A percentile compares a stretch with the other conserved stretches of the same genome.
Conservation (phyloP, 2,329 filamentous ascomycete genomes). For the Xylaria sp. region DNA sequence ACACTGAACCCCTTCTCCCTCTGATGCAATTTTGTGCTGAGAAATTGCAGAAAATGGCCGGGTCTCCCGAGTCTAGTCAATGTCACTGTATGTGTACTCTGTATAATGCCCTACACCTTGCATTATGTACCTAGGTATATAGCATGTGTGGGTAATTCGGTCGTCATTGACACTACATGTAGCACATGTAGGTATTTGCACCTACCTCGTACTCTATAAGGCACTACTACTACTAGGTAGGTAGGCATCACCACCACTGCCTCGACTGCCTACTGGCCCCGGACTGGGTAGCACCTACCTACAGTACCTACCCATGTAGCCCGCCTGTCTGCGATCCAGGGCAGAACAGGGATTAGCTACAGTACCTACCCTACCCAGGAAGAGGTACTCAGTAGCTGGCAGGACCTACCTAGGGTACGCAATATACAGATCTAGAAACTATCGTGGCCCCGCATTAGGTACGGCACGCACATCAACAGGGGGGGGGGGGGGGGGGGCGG, state of each 20-base stretch:
- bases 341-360: conserved; percentile 1
- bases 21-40: conserved; percentile 5
- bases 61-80: neutral
- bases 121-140: no score
- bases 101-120: neutral
- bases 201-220: conserved; percentile 19
- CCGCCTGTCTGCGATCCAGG: conserved; percentile 20
- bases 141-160: conserved; percentile 16
- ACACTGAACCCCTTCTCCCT: neutral
- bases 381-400: neutral
- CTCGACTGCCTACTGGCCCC: no score
- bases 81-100: neutral
- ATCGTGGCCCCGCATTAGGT: conserved; percentile 19
- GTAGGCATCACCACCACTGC: no score
- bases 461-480: neutral
- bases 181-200: neutral
- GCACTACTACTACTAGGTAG: no score
- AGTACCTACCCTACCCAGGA: neutral
- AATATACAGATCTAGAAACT: conserved; percentile 20
- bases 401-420: neutral
- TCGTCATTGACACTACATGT: conserved; percentile 26
- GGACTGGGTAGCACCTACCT: neutral
- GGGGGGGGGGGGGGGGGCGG: no score
- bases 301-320: conserved; percentile 20
- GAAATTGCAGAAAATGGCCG: conserved; percentile 11